Evolutionary conservation across 306 rosid genomes (phyloP).

Genomic region (Corylus avellana): DNA sequence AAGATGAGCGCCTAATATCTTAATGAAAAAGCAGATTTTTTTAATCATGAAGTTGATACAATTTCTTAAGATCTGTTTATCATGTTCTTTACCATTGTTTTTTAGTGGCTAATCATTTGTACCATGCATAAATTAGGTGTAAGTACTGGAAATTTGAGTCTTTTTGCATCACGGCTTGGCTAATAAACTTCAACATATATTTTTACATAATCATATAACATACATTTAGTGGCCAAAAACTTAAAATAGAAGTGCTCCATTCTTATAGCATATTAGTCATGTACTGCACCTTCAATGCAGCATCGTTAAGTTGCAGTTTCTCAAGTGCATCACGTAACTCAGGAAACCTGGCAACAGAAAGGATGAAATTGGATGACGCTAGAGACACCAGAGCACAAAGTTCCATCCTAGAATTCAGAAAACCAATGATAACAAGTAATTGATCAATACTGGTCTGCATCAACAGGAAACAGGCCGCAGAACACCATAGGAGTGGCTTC

Average conservation of each 20-base stretch:
- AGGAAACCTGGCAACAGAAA: constrained; percentile 60
- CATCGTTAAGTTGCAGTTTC: constrained; percentile 96
- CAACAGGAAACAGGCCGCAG: constrained; percentile 96
- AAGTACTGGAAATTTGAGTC: background rate
- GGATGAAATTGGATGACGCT: constrained; percentile 23
- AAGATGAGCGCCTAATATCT: constrained; percentile 21
- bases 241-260: constrained; percentile 18
- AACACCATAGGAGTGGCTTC: constrained; percentile 97
- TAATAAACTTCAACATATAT: background rate
- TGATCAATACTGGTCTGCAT: constrained; percentile 88
- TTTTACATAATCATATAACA: constrained; percentile 11
- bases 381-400: constrained; percentile 13
- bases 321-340: constrained; percentile 95
- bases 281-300: constrained; percentile 75
- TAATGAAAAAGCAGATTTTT: background rate
- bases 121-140: background rate
- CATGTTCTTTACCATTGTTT: background rate
- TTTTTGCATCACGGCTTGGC: background rate
- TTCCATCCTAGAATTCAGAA: background rate
- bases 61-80: background rate
- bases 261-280: constrained; percentile 25
- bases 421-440: constrained; percentile 24
- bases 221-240: constrained; percentile 13
- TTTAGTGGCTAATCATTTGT: background rate
- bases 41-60: background rate